These are phyloP conservation scores for Fusarium equiseti DNA, from an alignment of 2,329 filamentous ascomycete species.

Conservation along the genomic window DNA sequence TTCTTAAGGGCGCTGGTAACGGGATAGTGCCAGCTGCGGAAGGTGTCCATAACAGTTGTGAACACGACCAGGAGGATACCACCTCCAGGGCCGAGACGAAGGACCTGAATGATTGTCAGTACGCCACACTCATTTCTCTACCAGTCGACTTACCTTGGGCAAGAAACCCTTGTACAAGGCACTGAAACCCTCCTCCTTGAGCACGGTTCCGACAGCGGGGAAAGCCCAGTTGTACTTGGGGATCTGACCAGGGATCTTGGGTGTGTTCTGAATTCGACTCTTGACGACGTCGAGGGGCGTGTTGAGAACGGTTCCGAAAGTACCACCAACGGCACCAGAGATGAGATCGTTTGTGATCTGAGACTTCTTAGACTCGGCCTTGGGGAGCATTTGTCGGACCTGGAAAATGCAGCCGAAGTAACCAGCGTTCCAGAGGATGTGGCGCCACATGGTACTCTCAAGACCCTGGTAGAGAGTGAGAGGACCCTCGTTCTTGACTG, in stretches of 20 bases:
- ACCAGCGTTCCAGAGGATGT: conserved; percentile 89
- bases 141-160: conserved; percentile 83
- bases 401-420: conserved; percentile 99
- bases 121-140: background rate
- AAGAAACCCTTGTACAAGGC: conserved; percentile 98
- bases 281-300: conserved; percentile 98
- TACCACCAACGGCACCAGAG: conserved; percentile 89
- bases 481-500: conserved; percentile 82
- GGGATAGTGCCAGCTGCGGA: conserved; percentile 69
- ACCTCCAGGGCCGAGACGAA: conserved; percentile 66
- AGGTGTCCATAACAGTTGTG: conserved; percentile 92
- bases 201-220: conserved; percentile 85
- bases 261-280: conserved; percentile 94
- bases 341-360: conserved; percentile 90
- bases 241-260: conserved; percentile 81
- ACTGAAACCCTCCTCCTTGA: conserved; percentile 90
- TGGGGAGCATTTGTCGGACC: conserved; percentile 85
- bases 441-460: conserved; percentile 96
- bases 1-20: conserved; percentile 29
- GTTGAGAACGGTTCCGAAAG: conserved; percentile 89
- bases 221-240: conserved; percentile 99
- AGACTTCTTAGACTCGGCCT: conserved; percentile 80
- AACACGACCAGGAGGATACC: conserved; percentile 85
- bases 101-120: conserved; percentile 49
- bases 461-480: conserved; percentile 96